Conservation (phyloP, 2,329 filamentous ascomycete species). For the Diaporthe amygdali region DNA sequence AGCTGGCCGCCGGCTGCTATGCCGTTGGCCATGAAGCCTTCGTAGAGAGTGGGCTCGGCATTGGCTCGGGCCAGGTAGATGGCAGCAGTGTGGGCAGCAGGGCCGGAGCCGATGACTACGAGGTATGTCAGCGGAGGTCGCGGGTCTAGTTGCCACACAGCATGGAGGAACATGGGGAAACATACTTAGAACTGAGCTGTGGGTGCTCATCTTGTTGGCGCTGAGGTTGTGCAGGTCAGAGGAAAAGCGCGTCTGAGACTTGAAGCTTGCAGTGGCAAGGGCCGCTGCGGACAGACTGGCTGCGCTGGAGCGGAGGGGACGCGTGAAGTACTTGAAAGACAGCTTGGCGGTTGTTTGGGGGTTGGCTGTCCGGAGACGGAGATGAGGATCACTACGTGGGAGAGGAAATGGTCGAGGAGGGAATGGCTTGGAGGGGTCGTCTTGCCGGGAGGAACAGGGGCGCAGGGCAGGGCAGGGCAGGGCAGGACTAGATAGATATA, state of each 20-base stretch:
- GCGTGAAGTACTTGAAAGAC: conserved; percentile 85
- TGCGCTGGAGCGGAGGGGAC: conserved; percentile 77
- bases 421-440: not conserved
- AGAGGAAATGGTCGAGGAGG: not conserved
- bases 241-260: conserved; percentile 45
- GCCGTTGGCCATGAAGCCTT: conserved; percentile 97
- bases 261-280: conserved; percentile 66
- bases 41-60: conserved; percentile 92
- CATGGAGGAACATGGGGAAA: conserved; percentile 35
- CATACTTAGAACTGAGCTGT: conserved; percentile 89
- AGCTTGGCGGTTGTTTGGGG: conserved; percentile 70
- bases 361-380: not conserved
- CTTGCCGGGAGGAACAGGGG: not conserved
- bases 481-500: not conserved
- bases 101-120: conserved; percentile 86
- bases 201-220: conserved; percentile 68
- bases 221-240: conserved; percentile 44
- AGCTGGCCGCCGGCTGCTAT: conserved; percentile 96
- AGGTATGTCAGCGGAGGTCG: conserved; percentile 2
- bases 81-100: conserved; percentile 95
- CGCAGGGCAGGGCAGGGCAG: not conserved
- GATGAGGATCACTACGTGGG: not conserved
- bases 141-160: conserved; percentile 12
- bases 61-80: conserved; percentile 96
- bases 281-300: conserved; percentile 76